phyloP scores from a whole-genome alignment of 495 filamentous ascomycete genomes.

The Lasiosphaeria hispida region DNA sequence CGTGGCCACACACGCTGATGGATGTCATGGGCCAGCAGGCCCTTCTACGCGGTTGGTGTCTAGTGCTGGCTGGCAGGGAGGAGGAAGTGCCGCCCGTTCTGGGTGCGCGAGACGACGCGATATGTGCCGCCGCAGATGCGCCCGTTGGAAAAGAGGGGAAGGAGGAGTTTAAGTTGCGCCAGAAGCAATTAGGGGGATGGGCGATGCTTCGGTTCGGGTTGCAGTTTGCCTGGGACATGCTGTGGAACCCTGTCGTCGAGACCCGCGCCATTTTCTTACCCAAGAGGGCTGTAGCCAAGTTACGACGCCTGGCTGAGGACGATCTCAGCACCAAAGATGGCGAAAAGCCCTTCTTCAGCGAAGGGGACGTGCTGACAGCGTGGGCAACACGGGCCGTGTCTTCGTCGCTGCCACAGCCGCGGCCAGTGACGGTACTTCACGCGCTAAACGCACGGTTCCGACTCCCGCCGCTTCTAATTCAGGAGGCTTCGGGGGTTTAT shows the following conservation, averaged over 20 bases:
- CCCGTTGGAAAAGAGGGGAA: conserved; percentile 10
- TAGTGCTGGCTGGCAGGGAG: conserved; percentile 38
- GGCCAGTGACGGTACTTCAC: conserved; percentile 31
- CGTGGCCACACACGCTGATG: conserved; percentile 48
- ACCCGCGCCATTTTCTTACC: conserved; percentile 17
- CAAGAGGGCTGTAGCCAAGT: not conserved
- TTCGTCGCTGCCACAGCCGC: conserved; percentile 13
- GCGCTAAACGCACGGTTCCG: conserved; percentile 31
- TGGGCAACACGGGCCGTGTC: conserved; percentile 22
- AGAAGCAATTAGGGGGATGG: conserved; percentile 22
- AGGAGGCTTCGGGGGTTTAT: conserved; percentile 9
- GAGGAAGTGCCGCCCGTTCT: conserved; percentile 37
- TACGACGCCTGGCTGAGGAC: conserved; percentile 5
- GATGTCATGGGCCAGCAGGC: conserved; percentile 44
- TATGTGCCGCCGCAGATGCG: conserved; percentile 18
- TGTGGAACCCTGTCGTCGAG: conserved; percentile 21
- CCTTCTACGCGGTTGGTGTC: conserved; percentile 38
- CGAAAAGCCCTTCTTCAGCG: conserved; percentile 35
- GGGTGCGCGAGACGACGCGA: conserved; percentile 31
- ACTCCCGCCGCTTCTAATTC: conserved; percentile 8
- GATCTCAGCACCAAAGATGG: conserved; percentile 18
- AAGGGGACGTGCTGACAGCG: conserved; percentile 40
- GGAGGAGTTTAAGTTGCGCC: conserved; percentile 18
- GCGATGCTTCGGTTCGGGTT: conserved; percentile 29
- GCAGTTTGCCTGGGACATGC: conserved; percentile 25